Evolutionary conservation across 2,329 filamentous ascomycete species (phyloP).

Genomic region (Meredithiella fracta): DNA sequence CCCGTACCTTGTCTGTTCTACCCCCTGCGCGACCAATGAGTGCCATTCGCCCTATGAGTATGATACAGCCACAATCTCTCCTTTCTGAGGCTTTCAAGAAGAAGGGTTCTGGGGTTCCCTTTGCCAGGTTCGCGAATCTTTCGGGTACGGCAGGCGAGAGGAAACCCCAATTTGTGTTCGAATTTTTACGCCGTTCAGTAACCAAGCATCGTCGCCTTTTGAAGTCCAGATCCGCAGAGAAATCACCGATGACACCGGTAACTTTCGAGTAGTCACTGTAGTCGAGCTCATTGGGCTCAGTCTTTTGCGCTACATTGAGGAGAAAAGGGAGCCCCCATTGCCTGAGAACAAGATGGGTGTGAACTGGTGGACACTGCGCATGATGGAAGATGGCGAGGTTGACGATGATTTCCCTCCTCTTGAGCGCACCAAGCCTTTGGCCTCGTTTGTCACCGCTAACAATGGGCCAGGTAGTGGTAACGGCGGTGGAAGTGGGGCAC

Average conservation of each 20-base stretch:
- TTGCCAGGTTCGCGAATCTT: slow-evolving; percentile 59
- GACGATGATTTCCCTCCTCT: slow-evolving; percentile 74
- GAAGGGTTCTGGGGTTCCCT: slow-evolving; percentile 53
- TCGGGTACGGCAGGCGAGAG: slow-evolving; percentile 58
- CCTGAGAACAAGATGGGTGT: slow-evolving; percentile 52
- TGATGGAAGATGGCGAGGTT: slow-evolving; percentile 73
- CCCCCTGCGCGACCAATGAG: slow-evolving; percentile 55
- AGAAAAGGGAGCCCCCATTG: slow-evolving; percentile 53
- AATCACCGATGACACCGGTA: slow-evolving; percentile 49
- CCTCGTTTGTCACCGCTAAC: slow-evolving; percentile 67
- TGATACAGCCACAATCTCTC: slow-evolving; percentile 52
- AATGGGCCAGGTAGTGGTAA: slow-evolving; percentile 34
- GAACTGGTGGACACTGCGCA: slow-evolving; percentile 67
- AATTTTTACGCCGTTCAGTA: slow-evolving; percentile 60
- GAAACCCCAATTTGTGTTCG: slow-evolving; percentile 56
- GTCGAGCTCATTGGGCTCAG: slow-evolving; percentile 69
- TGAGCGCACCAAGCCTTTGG: slow-evolving; percentile 56
- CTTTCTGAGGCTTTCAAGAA: slow-evolving; percentile 57
- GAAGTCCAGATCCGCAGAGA: slow-evolving; percentile 56
- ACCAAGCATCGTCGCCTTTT: slow-evolving; percentile 45
- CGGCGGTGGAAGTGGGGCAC: slow-evolving; percentile 32
- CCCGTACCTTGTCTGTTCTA: slow-evolving; percentile 44
- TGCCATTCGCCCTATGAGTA: slow-evolving; percentile 47
- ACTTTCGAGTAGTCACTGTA: slow-evolving; percentile 49
- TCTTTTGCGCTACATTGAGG: slow-evolving; percentile 62